Evolutionary conservation across 306 rosid genomes (phyloP).

Genomic region (Cucurbita maxima): DNA sequence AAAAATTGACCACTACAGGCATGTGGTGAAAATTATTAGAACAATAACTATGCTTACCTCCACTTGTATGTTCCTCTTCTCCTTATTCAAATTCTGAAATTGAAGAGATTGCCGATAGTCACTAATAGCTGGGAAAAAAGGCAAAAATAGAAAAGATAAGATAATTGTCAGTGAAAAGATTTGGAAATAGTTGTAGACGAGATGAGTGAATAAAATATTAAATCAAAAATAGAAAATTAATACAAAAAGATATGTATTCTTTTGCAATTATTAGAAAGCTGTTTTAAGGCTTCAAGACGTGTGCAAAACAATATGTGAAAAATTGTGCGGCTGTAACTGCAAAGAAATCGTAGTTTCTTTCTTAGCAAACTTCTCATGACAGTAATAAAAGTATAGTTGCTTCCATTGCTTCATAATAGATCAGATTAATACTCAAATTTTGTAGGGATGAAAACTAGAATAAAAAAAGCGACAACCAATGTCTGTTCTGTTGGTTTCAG

Average conservation of each 20-base stretch:
- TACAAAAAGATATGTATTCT: neutral
- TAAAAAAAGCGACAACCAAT: neutral
- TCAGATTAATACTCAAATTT: neutral
- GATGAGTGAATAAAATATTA: neutral
- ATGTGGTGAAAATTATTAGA: neutral
- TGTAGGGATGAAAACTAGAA: neutral
- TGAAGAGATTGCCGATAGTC: constrained; percentile 95
- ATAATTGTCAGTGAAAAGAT: neutral
- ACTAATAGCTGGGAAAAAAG: constrained; percentile 51
- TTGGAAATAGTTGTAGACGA: neutral
- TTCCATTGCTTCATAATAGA: neutral
- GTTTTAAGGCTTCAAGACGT: neutral
- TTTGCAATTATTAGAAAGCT: neutral
- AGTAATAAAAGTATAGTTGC: neutral
- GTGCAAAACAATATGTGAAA: neutral
- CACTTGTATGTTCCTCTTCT: constrained; percentile 81
- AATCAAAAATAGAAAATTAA: neutral
- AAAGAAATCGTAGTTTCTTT: neutral
- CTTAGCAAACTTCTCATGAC: neutral
- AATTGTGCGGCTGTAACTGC: neutral
- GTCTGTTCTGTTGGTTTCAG: neutral
- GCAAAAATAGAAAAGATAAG: neutral
- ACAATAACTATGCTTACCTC: constrained; percentile 29
- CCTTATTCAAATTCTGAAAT: constrained; percentile 80
- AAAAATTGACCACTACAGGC: neutral